These are phyloP conservation scores for Ganoderma multipileum DNA, from an alignment of 1,284 basidiomycete genomes.

Conservation along the genomic window DNA sequence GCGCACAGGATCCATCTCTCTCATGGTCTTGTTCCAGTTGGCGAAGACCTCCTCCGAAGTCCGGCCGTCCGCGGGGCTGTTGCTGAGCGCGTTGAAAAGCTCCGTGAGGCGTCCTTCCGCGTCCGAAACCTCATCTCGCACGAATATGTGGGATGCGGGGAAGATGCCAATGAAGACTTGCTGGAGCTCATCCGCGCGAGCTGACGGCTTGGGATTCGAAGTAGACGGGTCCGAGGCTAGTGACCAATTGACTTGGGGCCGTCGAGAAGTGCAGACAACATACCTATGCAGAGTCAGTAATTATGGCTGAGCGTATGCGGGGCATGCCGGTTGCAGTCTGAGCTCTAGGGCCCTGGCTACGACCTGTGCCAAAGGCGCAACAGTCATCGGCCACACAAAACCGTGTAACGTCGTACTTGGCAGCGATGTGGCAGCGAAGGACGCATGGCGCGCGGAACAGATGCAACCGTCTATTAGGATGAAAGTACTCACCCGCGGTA, in stretches of 20 bases:
- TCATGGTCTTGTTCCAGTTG: constrained; percentile 46
- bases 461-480: not conserved
- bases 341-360: not conserved
- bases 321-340: not conserved
- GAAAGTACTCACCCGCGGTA: constrained; percentile 82
- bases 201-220: constrained; percentile 51
- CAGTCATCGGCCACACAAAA: not conserved
- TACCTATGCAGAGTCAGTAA: constrained; percentile 59
- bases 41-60: constrained; percentile 47
- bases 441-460: not conserved
- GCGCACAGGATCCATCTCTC: constrained; percentile 65
- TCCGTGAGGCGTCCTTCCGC: constrained; percentile 87
- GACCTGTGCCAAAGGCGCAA: not conserved
- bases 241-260: constrained; percentile 72
- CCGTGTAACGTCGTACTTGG: not conserved
- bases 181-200: constrained; percentile 74
- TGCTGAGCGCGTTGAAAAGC: constrained; percentile 56
- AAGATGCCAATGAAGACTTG: constrained; percentile 98
- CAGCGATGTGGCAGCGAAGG: constrained; percentile 4
- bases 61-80: constrained; percentile 43
- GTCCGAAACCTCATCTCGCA: constrained; percentile 89
- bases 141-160: constrained; percentile 88
- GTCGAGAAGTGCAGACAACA: constrained; percentile 83
- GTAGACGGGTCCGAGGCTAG: constrained; percentile 60
- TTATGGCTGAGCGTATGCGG: not conserved